Conservation (phyloP, 1,284 basidiomycete genomes). For the Microbotryum saponariae region DNA sequence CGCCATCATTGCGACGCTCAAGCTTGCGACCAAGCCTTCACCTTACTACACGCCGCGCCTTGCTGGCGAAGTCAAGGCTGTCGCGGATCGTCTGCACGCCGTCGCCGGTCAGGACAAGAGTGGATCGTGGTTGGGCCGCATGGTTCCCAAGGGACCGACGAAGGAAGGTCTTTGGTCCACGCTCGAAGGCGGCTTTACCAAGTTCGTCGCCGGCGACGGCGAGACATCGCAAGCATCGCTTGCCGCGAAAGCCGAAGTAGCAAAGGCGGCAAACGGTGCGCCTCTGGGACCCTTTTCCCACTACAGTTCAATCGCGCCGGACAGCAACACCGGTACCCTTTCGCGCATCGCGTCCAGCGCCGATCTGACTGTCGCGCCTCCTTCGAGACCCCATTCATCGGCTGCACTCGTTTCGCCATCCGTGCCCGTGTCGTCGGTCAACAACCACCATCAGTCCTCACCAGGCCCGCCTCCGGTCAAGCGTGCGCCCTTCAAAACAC, state of each 20-base stretch:
- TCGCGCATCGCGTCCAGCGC: conserved; percentile 38
- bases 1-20: conserved; percentile 66
- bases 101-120: conserved; percentile 59
- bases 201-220: conserved; percentile 88
- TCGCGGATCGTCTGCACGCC: conserved; percentile 73
- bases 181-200: conserved; percentile 88
- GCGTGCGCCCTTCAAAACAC: conserved; percentile 30
- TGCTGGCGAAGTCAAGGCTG: conserved; percentile 66
- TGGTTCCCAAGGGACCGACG: conserved; percentile 69
- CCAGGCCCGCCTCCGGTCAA: conserved; percentile 31
- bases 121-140: conserved; percentile 70
- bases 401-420: not conserved
- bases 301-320: conserved; percentile 85
- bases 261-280: conserved; percentile 36
- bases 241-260: conserved; percentile 34
- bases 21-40: conserved; percentile 51
- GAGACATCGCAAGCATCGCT: conserved; percentile 40
- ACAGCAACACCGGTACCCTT: conserved; percentile 41
- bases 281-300: conserved; percentile 80
- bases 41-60: conserved; percentile 62
- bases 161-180: conserved; percentile 86
- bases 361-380: conserved; percentile 26
- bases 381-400: conserved; percentile 5
- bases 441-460: conserved; percentile 15
- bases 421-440: conserved; percentile 13